Conservation (phyloP, 2,329 filamentous ascomycete genomes). For the Hymenoscyphus linearis region DNA sequence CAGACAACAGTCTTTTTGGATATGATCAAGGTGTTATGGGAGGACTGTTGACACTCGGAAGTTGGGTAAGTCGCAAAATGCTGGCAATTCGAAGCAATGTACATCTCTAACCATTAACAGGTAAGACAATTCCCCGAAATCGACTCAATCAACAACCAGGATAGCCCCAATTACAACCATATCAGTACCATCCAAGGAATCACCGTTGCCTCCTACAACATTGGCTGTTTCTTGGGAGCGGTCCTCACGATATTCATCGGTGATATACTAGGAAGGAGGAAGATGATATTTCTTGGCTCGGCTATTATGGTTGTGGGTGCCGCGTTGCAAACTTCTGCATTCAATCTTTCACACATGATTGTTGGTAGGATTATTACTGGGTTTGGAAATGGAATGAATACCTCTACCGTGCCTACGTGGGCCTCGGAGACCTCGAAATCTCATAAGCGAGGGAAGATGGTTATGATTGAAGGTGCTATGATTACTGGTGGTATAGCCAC, state of each 20-base stretch:
- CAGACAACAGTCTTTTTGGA: conserved; percentile 35
- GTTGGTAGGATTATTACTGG: conserved; percentile 45
- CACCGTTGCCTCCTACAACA: conserved; percentile 50
- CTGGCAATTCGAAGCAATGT: not conserved
- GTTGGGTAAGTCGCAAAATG: conserved; percentile 35
- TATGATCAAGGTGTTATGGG: conserved; percentile 46
- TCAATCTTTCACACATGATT: conserved; percentile 48
- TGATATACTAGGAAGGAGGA: conserved; percentile 52
- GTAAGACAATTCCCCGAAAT: conserved; percentile 49
- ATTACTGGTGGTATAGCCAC: conserved; percentile 54
- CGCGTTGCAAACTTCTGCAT: conserved; percentile 36
- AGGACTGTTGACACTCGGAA: conserved; percentile 37
- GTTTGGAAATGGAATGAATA: conserved; percentile 47
- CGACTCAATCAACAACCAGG: conserved; percentile 36
- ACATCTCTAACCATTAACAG: not conserved
- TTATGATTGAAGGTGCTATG: conserved; percentile 55
- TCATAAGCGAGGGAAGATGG: conserved; percentile 53
- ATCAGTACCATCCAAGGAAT: conserved; percentile 38
- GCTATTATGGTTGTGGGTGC: conserved; percentile 54
- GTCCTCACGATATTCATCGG: conserved; percentile 44
- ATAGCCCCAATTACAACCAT: conserved; percentile 19
- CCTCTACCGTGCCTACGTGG: conserved; percentile 50
- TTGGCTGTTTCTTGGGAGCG: conserved; percentile 53
- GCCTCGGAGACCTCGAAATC: conserved; percentile 54
- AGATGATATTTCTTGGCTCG: conserved; percentile 52